Evolutionary conservation across 116 monocot genomes (phyloP).

Genomic region (Dioscorea cayenensis): DNA sequence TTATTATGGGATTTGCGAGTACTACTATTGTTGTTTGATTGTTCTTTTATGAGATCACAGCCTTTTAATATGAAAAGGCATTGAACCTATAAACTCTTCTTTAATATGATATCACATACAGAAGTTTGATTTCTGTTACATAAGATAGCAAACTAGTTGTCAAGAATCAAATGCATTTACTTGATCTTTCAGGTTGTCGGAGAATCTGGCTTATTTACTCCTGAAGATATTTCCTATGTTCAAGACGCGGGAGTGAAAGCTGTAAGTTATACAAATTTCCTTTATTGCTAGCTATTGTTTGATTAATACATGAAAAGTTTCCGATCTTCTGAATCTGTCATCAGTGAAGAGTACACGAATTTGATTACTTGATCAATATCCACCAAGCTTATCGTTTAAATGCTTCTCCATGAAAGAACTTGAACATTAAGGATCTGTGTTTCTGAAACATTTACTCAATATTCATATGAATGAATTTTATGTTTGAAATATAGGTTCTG

Average conservation of each 20-base stretch:
- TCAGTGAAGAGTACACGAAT: not conserved
- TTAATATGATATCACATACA: too few species aligned
- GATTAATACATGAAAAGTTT: not conserved
- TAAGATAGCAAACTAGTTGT: not conserved
- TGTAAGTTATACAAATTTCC: conserved; percentile 22
- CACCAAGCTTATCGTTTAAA: too few species aligned
- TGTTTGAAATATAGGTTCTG: conserved; percentile 35
- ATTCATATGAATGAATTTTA: too few species aligned
- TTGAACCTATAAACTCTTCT: too few species aligned
- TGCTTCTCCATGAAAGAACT: too few species aligned
- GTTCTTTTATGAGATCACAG: too few species aligned
- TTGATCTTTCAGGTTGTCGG: conserved; percentile 55
- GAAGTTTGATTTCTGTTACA: too few species aligned
- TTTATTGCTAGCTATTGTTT: not conserved
- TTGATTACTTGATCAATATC: too few species aligned
- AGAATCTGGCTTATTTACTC: conserved; percentile 83
- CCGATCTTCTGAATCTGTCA: not conserved
- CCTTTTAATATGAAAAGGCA: too few species aligned
- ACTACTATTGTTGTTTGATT: too few species aligned
- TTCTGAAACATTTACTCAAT: too few species aligned
- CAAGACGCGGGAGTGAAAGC: conserved; percentile 80
- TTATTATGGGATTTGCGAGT: not conserved
- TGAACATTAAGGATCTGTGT: too few species aligned
- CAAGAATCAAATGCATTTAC: not conserved
- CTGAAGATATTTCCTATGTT: conserved; percentile 69